A percentile compares a stretch with the other conserved stretches of the same genome.
Evolutionary conservation across 2,329 filamentous ascomycete genomes (phyloP).

Genomic region (Fusarium clavum): DNA sequence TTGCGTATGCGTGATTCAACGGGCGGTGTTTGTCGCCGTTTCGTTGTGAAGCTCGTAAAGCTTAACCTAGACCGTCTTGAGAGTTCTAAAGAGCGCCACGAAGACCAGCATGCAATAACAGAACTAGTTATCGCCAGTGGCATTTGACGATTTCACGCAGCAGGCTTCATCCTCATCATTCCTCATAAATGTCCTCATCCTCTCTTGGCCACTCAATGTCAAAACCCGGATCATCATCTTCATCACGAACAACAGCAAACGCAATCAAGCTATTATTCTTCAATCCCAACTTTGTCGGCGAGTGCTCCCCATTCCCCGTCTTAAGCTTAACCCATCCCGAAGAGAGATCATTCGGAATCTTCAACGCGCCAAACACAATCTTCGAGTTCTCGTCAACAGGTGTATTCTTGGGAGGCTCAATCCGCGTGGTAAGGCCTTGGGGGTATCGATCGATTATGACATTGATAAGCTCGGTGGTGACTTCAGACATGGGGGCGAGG

Average conservation of each 20-base stretch:
- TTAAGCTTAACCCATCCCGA: conserved; percentile 64
- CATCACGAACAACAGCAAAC: conserved; percentile 59
- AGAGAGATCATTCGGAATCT: conserved; percentile 57
- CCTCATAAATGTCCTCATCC: conserved; percentile 53
- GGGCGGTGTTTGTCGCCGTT: neutral
- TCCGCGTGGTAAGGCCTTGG: conserved; percentile 58
- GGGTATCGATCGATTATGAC: conserved; percentile 69
- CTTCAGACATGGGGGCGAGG: conserved; percentile 64
- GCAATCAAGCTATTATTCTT: conserved; percentile 62
- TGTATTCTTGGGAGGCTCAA: conserved; percentile 50
- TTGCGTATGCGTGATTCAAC: neutral
- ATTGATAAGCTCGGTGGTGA: conserved; percentile 69
- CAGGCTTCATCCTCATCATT: neutral
- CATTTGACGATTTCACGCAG: rapidly evolving
- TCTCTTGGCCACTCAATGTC: conserved; percentile 60
- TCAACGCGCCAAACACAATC: conserved; percentile 61
- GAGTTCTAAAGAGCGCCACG: neutral
- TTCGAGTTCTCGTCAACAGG: conserved; percentile 55
- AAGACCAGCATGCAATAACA: neutral
- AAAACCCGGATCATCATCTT: conserved; percentile 56
- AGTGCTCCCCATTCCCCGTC: conserved; percentile 52
- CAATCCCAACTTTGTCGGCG: conserved; percentile 56
- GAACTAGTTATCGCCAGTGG: too few relatives aligned
- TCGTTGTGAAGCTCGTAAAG: neutral
- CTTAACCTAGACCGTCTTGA: neutral